Conservation (phyloP, 176 grass and related monocot species). For the Chloris gayana region DNA sequence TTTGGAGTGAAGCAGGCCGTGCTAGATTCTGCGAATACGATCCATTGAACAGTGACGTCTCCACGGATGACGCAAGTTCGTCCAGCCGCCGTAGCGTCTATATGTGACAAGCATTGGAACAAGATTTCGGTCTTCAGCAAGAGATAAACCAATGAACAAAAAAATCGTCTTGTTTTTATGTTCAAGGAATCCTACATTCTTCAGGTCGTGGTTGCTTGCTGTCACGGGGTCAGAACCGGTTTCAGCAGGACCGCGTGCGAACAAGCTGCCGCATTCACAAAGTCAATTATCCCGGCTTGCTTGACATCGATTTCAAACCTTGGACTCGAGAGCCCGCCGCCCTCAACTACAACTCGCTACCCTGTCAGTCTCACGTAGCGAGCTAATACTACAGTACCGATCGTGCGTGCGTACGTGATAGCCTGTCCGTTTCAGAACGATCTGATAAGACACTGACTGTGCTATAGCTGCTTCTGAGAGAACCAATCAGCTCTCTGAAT, state of each 20-base stretch:
- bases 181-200: no score
- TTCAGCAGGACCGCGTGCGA: background rate
- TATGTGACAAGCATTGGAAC: no score
- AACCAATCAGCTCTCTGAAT: background rate
- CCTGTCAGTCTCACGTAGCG: background rate
- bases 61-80: no score
- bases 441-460: background rate
- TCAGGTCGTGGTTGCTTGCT: no score
- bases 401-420: background rate
- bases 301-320: background rate
- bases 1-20: no score
- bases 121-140: no score
- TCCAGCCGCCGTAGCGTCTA: no score
- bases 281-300: background rate
- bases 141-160: no score
- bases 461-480: background rate
- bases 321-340: background rate
- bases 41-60: no score
- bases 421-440: background rate
- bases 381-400: background rate
- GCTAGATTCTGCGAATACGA: no score
- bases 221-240: background rate
- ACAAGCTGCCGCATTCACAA: background rate
- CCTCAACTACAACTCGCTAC: background rate
- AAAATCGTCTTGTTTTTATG: no score